phyloP scores from a whole-genome alignment of 2,329 filamentous ascomycete genomes.

The Fusarium nanum region DNA sequence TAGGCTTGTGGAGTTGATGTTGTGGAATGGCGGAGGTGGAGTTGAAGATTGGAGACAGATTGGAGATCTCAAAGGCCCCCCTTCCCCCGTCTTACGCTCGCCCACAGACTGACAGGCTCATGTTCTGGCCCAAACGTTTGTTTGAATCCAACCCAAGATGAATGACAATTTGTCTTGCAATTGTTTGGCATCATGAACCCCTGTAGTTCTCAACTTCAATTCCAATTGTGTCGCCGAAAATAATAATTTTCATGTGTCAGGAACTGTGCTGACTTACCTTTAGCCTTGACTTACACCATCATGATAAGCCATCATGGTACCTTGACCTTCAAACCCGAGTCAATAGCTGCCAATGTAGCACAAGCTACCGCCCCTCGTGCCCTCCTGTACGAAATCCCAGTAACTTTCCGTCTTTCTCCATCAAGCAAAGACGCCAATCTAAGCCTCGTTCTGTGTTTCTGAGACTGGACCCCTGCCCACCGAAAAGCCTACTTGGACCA shows the following conservation, averaged over 20 bases:
- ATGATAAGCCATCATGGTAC: slow-evolving; percentile 9
- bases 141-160: neutral
- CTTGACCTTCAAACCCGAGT: slow-evolving; percentile 11
- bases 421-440: slow-evolving; percentile 35
- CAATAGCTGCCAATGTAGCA: slow-evolving; percentile 22
- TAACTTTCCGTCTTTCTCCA: slow-evolving; percentile 21
- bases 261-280: slow-evolving; percentile 15
- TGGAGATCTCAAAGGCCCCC: slow-evolving; percentile 25
- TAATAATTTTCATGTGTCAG: neutral
- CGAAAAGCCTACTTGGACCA: slow-evolving; percentile 47
- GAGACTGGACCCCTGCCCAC: slow-evolving; percentile 40
- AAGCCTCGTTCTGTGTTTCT: slow-evolving; percentile 39
- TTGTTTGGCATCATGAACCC: slow-evolving; percentile 21
- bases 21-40: slow-evolving; percentile 32
- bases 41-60: slow-evolving; percentile 34
- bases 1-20: slow-evolving; percentile 13
- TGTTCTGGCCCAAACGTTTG: slow-evolving; percentile 10
- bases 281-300: slow-evolving; percentile 27
- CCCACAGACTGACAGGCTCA: neutral
- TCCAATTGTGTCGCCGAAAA: slow-evolving; percentile 3
- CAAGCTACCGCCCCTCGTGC: slow-evolving; percentile 22
- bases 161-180: slow-evolving; percentile 31
- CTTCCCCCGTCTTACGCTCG: neutral
- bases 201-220: neutral
- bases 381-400: slow-evolving; percentile 12